phyloP scores from a whole-genome alignment of 1,284 basidiomycete genomes.

The Rhodotorula sp. region DNA sequence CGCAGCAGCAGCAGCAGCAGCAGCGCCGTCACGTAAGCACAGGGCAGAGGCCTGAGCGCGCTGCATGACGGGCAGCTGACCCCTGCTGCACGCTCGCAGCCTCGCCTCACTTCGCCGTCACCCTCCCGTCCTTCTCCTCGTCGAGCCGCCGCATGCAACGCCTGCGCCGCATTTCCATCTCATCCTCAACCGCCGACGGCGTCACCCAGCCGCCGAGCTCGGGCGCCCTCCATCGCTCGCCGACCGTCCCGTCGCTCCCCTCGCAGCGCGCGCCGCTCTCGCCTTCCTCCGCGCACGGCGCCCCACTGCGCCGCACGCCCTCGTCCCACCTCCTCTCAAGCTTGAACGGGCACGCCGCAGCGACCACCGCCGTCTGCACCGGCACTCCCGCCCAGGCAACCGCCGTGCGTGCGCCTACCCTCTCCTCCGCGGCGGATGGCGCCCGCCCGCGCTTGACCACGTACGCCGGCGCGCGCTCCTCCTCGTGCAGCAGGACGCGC shows the following conservation, averaged over 20 bases:
- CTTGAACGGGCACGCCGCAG: not conserved
- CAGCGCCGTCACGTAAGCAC: not conserved
- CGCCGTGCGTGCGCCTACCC: not conserved
- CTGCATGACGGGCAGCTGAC: not conserved
- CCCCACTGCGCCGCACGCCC: not conserved
- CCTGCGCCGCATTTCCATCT: constrained; percentile 2
- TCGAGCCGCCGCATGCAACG: not conserved
- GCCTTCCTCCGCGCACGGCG: not conserved
- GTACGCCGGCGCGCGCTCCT: not conserved
- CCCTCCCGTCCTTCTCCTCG: not conserved
- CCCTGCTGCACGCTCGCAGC: too few species aligned
- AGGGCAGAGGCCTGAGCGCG: too few species aligned
- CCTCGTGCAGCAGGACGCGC: not conserved
- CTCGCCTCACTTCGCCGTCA: not conserved
- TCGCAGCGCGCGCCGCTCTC: not conserved
- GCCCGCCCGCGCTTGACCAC: not conserved
- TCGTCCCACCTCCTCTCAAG: not conserved
- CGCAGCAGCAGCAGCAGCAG: too few species aligned
- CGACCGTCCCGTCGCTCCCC: not conserved
- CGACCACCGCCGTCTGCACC: not conserved
- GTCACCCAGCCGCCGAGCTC: not conserved
- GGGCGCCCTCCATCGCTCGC: not conserved
- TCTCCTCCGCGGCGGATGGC: not conserved
- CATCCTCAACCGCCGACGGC: not conserved
- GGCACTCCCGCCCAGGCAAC: not conserved